Percentiles rank a stretch among this genome's conserved stretches.
Conservation (phyloP, 2,329 filamentous ascomycete species). For the Aspergillus sp. region DNA sequence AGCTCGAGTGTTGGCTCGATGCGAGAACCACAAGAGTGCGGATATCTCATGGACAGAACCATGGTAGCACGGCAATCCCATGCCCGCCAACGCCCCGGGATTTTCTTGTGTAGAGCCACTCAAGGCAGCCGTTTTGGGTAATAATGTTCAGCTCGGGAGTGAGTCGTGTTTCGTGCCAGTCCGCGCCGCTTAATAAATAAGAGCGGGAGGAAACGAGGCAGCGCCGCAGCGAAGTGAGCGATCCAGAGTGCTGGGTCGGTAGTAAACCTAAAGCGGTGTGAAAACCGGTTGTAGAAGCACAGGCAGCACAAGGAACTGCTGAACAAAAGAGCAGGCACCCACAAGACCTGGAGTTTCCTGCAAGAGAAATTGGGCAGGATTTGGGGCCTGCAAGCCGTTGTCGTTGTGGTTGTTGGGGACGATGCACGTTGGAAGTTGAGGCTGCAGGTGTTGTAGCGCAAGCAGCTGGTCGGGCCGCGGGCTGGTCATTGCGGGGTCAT, state of each 20-base stretch:
- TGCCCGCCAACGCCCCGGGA: neutral
- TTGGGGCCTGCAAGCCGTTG: neutral
- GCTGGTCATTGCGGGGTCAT: conserved; percentile 7
- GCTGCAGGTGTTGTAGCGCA: neutral
- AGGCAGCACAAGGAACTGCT: conserved; percentile 1
- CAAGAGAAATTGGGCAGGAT: neutral
- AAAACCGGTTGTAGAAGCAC: conserved; percentile 2
- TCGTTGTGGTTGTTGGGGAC: conserved; percentile 2
- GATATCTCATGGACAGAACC: conserved; percentile 5
- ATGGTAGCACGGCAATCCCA: conserved; percentile 6
- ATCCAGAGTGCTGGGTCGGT: conserved; percentile 16
- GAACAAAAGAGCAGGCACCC: neutral
- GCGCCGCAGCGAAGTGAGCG: conserved; percentile 7
- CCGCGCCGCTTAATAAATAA: conserved; percentile 8
- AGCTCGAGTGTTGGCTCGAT: conserved; percentile 10
- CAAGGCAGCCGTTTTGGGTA: neutral
- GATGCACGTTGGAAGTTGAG: conserved; percentile 7
- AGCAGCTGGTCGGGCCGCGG: neutral
- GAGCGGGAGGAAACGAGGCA: conserved; percentile 14
- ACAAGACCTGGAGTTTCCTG: neutral
- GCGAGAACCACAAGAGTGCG: neutral
- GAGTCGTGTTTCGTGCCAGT: neutral
- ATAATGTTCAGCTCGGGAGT: neutral
- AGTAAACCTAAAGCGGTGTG: conserved; percentile 16
- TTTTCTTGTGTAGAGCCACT: conserved; percentile 1